Percentiles rank a stretch among this genome's conserved stretches.
phyloP scores from a whole-genome alignment of 805 yeast genomes.

The Ogataea nakhonphanomensis region DNA sequence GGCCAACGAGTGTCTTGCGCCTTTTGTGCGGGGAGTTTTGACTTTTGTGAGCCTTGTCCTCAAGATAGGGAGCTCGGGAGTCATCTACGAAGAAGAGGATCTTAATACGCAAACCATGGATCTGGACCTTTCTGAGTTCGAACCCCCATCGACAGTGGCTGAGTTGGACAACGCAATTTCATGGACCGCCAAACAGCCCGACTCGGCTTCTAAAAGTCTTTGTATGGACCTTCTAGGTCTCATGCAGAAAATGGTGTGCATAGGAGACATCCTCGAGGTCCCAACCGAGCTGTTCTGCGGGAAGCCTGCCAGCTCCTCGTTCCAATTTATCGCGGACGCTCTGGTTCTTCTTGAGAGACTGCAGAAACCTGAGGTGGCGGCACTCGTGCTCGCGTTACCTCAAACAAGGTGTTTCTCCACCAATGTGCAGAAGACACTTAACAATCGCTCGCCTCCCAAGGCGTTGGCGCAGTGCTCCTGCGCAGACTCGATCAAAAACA shows the following conservation, averaged over 20 bases:
- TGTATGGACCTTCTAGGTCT: slow-evolving; percentile 19
- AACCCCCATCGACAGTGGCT: slow-evolving; percentile 15
- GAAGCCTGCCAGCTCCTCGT: neutral
- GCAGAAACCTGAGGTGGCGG: slow-evolving; percentile 3
- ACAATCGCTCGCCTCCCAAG: slow-evolving; percentile 47
- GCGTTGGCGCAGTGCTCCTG: slow-evolving; percentile 29
- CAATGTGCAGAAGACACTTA: slow-evolving; percentile 45
- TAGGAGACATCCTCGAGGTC: slow-evolving; percentile 9
- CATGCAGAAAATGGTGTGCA: slow-evolving; percentile 5
- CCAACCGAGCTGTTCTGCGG: slow-evolving; percentile 12
- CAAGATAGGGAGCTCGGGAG: slow-evolving; percentile 50
- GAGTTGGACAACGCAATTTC: slow-evolving; percentile 34
- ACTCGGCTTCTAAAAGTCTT: slow-evolving; percentile 10
- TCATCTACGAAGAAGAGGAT: slow-evolving; percentile 73
- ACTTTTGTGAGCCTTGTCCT: slow-evolving; percentile 49
- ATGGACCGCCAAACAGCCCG: slow-evolving; percentile 29
- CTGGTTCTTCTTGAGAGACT: slow-evolving; percentile 8
- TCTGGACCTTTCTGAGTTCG: slow-evolving; percentile 35
- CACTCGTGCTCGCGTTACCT: slow-evolving; percentile 23
- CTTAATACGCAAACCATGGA: slow-evolving; percentile 63
- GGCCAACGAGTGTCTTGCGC: slow-evolving; percentile 49
- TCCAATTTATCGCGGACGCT: slow-evolving; percentile 8
- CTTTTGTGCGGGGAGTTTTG: slow-evolving; percentile 50
- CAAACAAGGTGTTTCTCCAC: slow-evolving; percentile 40
- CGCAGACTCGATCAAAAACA: slow-evolving; percentile 15